Evolutionary conservation across 352 stramenopile species (phyloP).

Genomic region (Aphanomyces astaci): DNA sequence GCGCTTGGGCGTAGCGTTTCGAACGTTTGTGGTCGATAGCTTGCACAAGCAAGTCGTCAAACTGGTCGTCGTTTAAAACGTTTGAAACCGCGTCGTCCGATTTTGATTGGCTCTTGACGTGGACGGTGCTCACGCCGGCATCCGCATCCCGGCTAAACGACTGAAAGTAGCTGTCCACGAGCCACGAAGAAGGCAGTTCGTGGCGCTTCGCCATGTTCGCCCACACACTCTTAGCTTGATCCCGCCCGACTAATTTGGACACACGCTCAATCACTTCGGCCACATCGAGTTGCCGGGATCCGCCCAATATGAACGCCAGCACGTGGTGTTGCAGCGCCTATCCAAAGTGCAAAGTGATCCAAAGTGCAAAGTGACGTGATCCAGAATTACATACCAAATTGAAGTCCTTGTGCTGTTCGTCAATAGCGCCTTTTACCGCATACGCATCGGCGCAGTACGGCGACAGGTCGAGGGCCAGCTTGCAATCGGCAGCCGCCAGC

Average conservation of each 20-base stretch:
- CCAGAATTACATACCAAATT: slow-evolving; percentile 29
- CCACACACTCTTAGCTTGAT: slow-evolving; percentile 61
- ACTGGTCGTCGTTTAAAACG: slow-evolving; percentile 32
- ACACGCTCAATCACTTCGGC: slow-evolving; percentile 68
- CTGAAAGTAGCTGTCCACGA: slow-evolving; percentile 81
- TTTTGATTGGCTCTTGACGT: slow-evolving; percentile 22
- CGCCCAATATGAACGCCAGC: slow-evolving; percentile 72
- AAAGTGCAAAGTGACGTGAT: too few species aligned
- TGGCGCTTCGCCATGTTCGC: slow-evolving; percentile 59
- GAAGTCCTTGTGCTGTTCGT: slow-evolving; percentile 42
- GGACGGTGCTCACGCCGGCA: slow-evolving; percentile 39
- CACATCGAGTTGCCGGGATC: slow-evolving; percentile 56
- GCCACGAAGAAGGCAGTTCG: slow-evolving; percentile 64
- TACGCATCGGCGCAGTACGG: slow-evolving; percentile 35
- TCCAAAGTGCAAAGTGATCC: not conserved
- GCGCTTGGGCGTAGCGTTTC: slow-evolving; percentile 41
- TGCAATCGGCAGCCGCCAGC: slow-evolving; percentile 51
- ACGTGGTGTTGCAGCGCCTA: slow-evolving; percentile 78
- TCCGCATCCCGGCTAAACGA: slow-evolving; percentile 75
- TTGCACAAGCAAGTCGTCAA: slow-evolving; percentile 45
- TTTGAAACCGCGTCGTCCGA: slow-evolving; percentile 49
- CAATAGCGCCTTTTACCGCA: slow-evolving; percentile 39
- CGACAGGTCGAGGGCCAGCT: slow-evolving; percentile 38
- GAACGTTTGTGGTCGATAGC: slow-evolving; percentile 62
- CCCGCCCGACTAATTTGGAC: slow-evolving; percentile 51